Percentiles rank a stretch among this genome's conserved stretches.
Evolutionary conservation across 2,329 filamentous ascomycete genomes (phyloP).

Genomic region (Chaetomium globosum): DNA sequence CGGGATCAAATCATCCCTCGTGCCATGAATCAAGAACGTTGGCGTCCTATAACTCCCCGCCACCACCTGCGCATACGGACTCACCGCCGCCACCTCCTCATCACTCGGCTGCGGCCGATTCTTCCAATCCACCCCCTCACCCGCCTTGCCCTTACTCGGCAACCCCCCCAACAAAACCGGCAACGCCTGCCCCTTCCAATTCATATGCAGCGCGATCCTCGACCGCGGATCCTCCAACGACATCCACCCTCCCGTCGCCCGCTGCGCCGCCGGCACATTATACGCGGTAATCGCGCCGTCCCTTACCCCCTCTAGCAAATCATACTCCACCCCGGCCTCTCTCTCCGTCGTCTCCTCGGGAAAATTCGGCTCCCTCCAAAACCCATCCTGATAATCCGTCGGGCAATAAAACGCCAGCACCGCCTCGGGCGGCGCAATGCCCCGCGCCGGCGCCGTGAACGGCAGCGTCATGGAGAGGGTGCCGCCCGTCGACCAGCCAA

Average conservation of each 20-base stretch:
- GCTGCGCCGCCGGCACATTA: not conserved
- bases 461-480: conserved; percentile 49
- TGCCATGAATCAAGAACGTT: conserved; percentile 42
- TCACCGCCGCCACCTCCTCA: conserved; percentile 32
- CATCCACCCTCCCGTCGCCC: not conserved
- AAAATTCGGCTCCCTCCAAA: not conserved
- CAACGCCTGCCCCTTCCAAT: conserved; percentile 22
- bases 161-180: conserved; percentile 38
- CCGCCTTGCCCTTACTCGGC: not conserved
- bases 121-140: not conserved
- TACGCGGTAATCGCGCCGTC: not conserved
- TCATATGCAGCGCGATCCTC: not conserved
- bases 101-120: conserved; percentile 18
- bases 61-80: conserved; percentile 41
- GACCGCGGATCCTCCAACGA: conserved; percentile 2
- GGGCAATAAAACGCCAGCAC: conserved; percentile 50
- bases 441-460: conserved; percentile 42
- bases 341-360: not conserved
- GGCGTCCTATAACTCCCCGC: conserved; percentile 40
- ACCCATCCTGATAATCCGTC: conserved; percentile 18
- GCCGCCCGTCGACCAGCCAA: no score
- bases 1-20: conserved; percentile 42
- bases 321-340: not conserved
- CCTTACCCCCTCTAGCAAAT: not conserved
- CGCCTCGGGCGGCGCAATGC: conserved; percentile 45